Base-by-base conservation (phyloP, 306 rosid genomes). In the Malus fusca region DNA sequence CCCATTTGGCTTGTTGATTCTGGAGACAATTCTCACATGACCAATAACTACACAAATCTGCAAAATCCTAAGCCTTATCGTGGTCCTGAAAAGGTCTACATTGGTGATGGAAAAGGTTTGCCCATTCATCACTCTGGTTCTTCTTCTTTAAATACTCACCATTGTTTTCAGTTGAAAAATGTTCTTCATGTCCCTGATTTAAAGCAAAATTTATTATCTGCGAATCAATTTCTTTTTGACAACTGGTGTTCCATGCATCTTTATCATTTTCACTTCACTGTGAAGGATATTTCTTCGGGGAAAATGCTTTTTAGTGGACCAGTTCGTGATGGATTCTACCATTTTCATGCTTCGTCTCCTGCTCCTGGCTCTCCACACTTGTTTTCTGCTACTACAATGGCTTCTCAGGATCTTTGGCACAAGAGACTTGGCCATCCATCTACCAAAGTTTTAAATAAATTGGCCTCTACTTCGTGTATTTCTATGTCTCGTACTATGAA, bases 341-440 rank as follows among this genome's bases (percentile, higher is more conserved):
- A 21, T 0, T 48, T 48, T 48, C 55, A 15, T 48, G 2, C 55
- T 0, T 48, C 55, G 0, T 48, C 55, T 15, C 0, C 21, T 13
- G 3, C 0, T 51, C 8, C 0, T 51, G n/a, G n/a, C 17, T 0
- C 2, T 14, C 56, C 4, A 1, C 8, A 51, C 3, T 4, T 5
- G 1, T 5, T 51, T 51, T n/a, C 56, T 1, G 21, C 56, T 4
- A 17, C 56, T 4, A 4, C 56, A 0, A 51, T 1, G 0, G n/a
- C n/a, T 17, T 51, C n/a, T 51, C 56, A 2, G 8, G 56, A 51
- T 17, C 1, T 51, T 2, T 51, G 56, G 56, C 56, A 51, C 3
- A 14, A 51, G 8, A 14, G n/a, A 0, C 56, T 17, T 18, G n/a
- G 56, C n/a, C 56, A 48, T 15, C 21, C 55, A 0, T 4, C 21